Conservation (phyloP, 345 rosid species). For the Syzygium aqueum region DNA sequence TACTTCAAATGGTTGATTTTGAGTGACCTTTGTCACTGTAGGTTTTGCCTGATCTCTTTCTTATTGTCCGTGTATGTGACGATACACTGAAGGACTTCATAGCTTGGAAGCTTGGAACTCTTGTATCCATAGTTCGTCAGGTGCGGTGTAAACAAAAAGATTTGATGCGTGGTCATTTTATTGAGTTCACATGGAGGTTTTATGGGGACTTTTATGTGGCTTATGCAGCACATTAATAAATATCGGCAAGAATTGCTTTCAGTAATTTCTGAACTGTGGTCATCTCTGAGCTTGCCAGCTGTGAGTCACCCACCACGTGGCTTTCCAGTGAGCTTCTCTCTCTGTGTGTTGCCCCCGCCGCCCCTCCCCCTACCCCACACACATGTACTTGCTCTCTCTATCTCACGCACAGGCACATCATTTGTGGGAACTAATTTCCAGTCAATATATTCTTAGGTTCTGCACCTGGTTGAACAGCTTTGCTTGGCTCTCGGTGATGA, state of each 20-base stretch:
- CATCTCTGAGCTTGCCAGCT: conserved; percentile 80
- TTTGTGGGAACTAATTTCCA: background rate
- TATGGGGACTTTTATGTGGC: conserved; percentile 2
- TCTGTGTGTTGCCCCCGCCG: background rate
- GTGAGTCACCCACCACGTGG: conserved; percentile 63
- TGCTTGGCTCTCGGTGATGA: conserved; percentile 97
- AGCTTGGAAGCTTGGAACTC: conserved; percentile 96
- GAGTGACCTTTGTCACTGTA: conserved; percentile 5
- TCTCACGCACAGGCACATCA: background rate
- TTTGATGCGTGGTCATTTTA: background rate
- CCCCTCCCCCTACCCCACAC: background rate
- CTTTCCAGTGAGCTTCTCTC: conserved; percentile 49
- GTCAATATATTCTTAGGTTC: conserved; percentile 40
- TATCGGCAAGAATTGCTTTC: conserved; percentile 79
- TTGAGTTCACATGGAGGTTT: background rate
- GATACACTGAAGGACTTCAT: conserved; percentile 82
- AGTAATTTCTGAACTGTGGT: conserved; percentile 88
- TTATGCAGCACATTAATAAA: conserved; percentile 90
- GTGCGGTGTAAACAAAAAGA: conserved; percentile 27
- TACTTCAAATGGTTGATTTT: background rate
- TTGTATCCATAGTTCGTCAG: conserved; percentile 97
- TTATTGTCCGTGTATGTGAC: conserved; percentile 83
- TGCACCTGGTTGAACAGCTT: conserved; percentile 97
- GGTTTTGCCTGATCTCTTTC: conserved; percentile 98
- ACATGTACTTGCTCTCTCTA: background rate